Percentiles rank a stretch among this genome's conserved stretches.
Evolutionary conservation across 768 basidiomycete genomes (phyloP).

Genomic region (Rubroboletus pulcherrimus): DNA sequence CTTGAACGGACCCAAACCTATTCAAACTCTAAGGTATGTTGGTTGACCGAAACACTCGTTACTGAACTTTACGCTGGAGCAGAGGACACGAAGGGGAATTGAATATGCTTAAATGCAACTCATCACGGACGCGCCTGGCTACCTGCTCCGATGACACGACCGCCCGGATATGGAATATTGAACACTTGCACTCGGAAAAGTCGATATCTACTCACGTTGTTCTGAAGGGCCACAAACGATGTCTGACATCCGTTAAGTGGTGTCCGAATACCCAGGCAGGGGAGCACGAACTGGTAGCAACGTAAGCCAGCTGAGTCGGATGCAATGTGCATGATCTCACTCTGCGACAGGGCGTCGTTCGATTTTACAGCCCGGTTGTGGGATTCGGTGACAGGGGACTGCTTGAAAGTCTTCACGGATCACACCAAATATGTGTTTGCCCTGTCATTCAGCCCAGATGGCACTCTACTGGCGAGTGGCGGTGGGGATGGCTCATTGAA

Average conservation of each 20-base stretch:
- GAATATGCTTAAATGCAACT: slow-evolving; percentile 72
- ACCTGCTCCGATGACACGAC: slow-evolving; percentile 82
- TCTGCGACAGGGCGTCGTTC: slow-evolving; percentile 60
- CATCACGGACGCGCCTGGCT: slow-evolving; percentile 61
- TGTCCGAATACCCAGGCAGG: slow-evolving; percentile 49
- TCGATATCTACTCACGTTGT: slow-evolving; percentile 27
- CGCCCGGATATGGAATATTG: slow-evolving; percentile 72
- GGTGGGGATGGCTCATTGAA: slow-evolving; percentile 75
- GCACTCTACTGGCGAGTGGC: slow-evolving; percentile 69
- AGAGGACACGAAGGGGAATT: slow-evolving; percentile 77
- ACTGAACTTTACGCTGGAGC: slow-evolving; percentile 6
- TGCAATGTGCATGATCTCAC: slow-evolving; percentile 1
- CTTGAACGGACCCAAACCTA: slow-evolving; percentile 47
- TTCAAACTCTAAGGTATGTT: slow-evolving; percentile 62
- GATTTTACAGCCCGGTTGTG: slow-evolving; percentile 79
- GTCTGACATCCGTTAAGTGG: slow-evolving; percentile 69
- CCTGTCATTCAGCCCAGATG: slow-evolving; percentile 71
- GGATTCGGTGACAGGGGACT: slow-evolving; percentile 76
- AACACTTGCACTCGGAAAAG: slow-evolving; percentile 37
- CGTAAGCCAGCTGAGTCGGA: slow-evolving; percentile 44
- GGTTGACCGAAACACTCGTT: background rate
- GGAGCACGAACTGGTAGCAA: slow-evolving; percentile 62
- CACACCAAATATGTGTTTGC: slow-evolving; percentile 73
- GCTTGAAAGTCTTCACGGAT: slow-evolving; percentile 66
- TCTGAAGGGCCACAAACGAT: slow-evolving; percentile 61